Percentiles rank a stretch among this genome's conserved stretches.
Conservation (phyloP, 495 filamentous ascomycete species). For the Trichocladium uniseriatum region DNA sequence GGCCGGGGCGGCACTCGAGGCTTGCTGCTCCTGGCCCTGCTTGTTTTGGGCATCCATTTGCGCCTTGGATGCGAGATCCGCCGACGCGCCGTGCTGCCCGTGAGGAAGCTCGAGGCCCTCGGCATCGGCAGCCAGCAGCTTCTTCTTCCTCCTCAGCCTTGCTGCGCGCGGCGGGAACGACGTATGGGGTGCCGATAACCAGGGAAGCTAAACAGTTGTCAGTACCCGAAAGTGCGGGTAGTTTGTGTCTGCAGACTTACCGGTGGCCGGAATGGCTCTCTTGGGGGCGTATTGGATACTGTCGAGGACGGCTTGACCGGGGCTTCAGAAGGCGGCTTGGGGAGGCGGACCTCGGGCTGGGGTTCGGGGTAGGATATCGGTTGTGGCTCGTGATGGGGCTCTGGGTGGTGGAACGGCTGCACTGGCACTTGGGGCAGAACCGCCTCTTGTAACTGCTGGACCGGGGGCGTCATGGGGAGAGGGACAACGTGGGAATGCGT, state of each 20-base stretch:
- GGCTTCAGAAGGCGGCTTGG: not conserved
- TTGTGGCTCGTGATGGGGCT: conserved; percentile 3
- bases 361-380: not conserved
- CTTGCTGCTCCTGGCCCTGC: conserved; percentile 9
- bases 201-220: conserved; percentile 53
- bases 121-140: conserved; percentile 23
- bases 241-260: conserved; percentile 47
- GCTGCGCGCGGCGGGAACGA: conserved; percentile 51
- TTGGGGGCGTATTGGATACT: conserved; percentile 3
- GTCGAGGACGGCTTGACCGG: conserved; percentile 2
- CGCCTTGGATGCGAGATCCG: conserved; percentile 1
- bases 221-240: conserved; percentile 11
- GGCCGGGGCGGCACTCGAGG: conserved; percentile 26
- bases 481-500: conserved; percentile 32
- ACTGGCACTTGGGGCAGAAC: conserved; percentile 1
- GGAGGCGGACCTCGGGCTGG: conserved; percentile 3
- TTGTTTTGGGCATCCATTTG: conserved; percentile 10
- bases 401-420: conserved; percentile 4
- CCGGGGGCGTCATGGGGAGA: conserved; percentile 33
- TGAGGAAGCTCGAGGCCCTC: conserved; percentile 25
- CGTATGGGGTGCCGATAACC: conserved; percentile 62
- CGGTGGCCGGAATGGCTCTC: conserved; percentile 49
- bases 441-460: conserved; percentile 3
- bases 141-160: conserved; percentile 29
- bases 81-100: conserved; percentile 18